Conservation (phyloP, 768 basidiomycete genomes). For the Pilatotrama ljubarskyi region DNA sequence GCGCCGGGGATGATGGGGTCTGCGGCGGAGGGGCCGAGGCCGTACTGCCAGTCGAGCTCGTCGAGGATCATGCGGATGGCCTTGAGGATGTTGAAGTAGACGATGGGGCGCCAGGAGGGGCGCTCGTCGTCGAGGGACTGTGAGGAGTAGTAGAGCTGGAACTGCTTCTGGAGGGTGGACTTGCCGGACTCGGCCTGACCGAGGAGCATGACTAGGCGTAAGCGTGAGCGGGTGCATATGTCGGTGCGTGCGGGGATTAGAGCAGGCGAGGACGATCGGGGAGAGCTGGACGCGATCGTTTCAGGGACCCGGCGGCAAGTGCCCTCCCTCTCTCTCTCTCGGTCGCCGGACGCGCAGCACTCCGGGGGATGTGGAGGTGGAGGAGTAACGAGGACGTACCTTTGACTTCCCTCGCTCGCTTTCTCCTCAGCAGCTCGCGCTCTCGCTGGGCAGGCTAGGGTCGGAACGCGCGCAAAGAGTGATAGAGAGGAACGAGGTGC, state of each 20-base stretch:
- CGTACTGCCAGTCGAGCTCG: conserved; percentile 63
- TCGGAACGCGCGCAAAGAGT: background rate
- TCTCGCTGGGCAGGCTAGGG: conserved; percentile 26
- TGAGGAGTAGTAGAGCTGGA: conserved; percentile 76
- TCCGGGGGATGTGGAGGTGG: background rate
- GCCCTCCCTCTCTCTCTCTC: no score
- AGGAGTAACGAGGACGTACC: conserved; percentile 19
- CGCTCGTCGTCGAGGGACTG: conserved; percentile 40
- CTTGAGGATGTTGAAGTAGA: conserved; percentile 58
- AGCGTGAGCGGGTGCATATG: background rate
- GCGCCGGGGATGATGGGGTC: conserved; percentile 12
- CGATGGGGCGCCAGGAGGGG: conserved; percentile 45
- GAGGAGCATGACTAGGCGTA: conserved; percentile 31
- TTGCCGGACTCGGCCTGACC: conserved; percentile 55
- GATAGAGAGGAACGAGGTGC: background rate
- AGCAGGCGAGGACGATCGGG: no score
- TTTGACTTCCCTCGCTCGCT: conserved; percentile 28
- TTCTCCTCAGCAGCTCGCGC: conserved; percentile 23
- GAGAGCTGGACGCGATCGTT: no score
- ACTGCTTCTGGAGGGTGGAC: conserved; percentile 83
- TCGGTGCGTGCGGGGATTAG: background rate
- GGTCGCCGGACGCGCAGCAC: background rate
- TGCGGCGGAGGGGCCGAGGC: conserved; percentile 28
- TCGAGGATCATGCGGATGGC: conserved; percentile 74
- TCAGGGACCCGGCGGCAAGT: background rate